Evolutionary conservation across 352 stramenopile genomes (phyloP).

Genomic region (Phytophthora pinifolia): DNA sequence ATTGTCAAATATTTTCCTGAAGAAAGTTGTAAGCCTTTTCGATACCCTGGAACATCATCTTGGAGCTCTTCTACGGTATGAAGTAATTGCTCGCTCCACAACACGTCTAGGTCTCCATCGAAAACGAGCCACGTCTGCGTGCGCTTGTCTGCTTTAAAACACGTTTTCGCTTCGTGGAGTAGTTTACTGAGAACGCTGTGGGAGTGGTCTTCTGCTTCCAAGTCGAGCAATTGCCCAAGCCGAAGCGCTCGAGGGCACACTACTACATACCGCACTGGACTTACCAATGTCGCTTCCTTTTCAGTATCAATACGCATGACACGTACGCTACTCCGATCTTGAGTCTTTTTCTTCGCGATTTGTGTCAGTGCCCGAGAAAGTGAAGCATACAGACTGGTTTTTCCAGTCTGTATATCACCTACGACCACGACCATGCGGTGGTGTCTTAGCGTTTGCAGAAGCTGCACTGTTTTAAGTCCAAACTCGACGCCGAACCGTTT

Average conservation of each 20-base stretch:
- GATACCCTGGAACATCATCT: constrained; percentile 9
- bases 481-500: constrained; percentile 35
- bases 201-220: constrained; percentile 10
- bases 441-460: constrained; percentile 39
- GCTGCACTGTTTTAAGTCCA: constrained; percentile 42
- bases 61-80: constrained; percentile 30
- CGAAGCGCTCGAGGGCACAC: constrained; percentile 45
- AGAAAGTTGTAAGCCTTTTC: constrained; percentile 34
- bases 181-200: constrained; percentile 43
- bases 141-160: constrained; percentile 9
- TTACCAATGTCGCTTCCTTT: constrained; percentile 6
- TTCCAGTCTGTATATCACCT: constrained; percentile 46
- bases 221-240: constrained; percentile 34
- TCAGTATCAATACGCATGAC: not conserved
- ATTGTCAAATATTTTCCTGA: constrained; percentile 41
- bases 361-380: constrained; percentile 35
- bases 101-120: constrained; percentile 50
- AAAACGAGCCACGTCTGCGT: constrained; percentile 65
- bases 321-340: not conserved
- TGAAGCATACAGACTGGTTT: constrained; percentile 51
- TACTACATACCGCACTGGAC: constrained; percentile 32
- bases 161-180: constrained; percentile 47
- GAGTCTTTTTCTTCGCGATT: constrained; percentile 7
- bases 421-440: constrained; percentile 39
- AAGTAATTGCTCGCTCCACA: constrained; percentile 56